Conservation (phyloP, 139 green algal genomes). For the Raphidocelis subcapitata region DNA sequence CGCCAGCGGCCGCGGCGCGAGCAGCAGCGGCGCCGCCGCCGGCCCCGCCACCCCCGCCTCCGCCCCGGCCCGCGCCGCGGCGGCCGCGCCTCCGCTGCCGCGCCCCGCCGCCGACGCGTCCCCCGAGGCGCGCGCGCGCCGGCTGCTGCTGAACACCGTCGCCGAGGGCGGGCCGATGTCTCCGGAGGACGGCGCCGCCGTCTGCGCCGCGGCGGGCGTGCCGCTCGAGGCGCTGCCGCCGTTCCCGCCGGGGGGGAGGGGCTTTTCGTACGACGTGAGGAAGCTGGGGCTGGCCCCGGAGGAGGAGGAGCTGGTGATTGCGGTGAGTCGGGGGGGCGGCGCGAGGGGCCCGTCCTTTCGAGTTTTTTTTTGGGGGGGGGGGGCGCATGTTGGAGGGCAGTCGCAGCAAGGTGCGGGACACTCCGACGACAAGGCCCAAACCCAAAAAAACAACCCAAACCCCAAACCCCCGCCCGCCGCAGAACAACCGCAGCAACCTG, state of each 20-base stretch:
- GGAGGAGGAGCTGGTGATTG: conserved; percentile 18
- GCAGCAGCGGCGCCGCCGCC: conserved; percentile 21
- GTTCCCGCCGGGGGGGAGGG: background rate
- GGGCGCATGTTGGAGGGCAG: too few species aligned
- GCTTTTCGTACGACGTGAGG: conserved; percentile 13
- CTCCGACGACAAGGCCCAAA: too few species aligned
- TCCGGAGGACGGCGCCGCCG: background rate
- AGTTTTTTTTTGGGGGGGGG: too few species aligned
- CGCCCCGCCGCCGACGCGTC: background rate
- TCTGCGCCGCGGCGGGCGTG: conserved; percentile 21
- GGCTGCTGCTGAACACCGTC: too few species aligned
- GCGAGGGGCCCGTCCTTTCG: too few species aligned
- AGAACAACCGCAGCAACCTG: conserved; percentile 39
- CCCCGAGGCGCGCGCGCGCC: background rate
- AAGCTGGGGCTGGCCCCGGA: conserved; percentile 15
- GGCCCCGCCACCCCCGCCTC: background rate
- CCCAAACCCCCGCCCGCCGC: background rate
- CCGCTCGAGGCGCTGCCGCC: conserved; percentile 1
- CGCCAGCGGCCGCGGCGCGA: background rate
- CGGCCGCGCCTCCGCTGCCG: too few species aligned
- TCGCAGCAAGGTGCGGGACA: too few species aligned
- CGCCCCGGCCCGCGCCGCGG: background rate
- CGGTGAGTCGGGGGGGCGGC: background rate
- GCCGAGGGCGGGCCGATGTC: background rate
- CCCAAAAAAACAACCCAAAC: too few species aligned